These are phyloP conservation scores for Yamadazyma friedrichii DNA, from an alignment of 1,139 yeast species.

Conservation along the genomic window DNA sequence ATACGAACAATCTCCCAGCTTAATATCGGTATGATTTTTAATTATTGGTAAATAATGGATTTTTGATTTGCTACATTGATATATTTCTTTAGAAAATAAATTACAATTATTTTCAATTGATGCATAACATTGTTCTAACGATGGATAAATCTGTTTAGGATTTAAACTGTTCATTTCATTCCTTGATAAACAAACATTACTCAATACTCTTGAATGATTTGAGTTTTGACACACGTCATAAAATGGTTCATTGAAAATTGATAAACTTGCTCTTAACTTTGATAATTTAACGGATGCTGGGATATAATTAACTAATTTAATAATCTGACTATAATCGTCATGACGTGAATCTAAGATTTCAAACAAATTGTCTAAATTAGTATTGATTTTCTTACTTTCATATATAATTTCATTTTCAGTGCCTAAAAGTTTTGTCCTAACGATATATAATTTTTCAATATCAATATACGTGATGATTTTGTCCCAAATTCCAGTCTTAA, in stretches of 20 bases:
- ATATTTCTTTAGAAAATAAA: slow-evolving; percentile 24
- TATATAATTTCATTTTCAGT: slow-evolving; percentile 10
- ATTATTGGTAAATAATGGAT: slow-evolving; percentile 66
- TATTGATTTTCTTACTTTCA: neutral
- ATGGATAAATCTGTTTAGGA: slow-evolving; percentile 20
- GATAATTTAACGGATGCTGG: slow-evolving; percentile 15
- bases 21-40: slow-evolving; percentile 53
- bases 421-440: slow-evolving; percentile 20
- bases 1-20: slow-evolving; percentile 88
- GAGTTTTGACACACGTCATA: slow-evolving; percentile 51
- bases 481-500: slow-evolving; percentile 10
- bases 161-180: slow-evolving; percentile 17
- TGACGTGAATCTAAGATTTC: neutral
- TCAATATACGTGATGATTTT: slow-evolving; percentile 2
- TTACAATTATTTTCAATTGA: slow-evolving; percentile 20
- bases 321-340: neutral
- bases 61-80: slow-evolving; percentile 45
- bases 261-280: slow-evolving; percentile 17
- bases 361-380: neutral
- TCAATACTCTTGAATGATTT: slow-evolving; percentile 41
- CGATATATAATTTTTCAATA: slow-evolving; percentile 4
- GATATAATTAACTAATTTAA: slow-evolving; percentile 8
- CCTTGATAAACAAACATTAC: slow-evolving; percentile 24
- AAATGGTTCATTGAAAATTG: slow-evolving; percentile 42
- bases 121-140: slow-evolving; percentile 18